These are phyloP conservation scores for Nannochloropsis gaditana DNA, from an alignment of 108 stramenopile species.

Conservation along the genomic window DNA sequence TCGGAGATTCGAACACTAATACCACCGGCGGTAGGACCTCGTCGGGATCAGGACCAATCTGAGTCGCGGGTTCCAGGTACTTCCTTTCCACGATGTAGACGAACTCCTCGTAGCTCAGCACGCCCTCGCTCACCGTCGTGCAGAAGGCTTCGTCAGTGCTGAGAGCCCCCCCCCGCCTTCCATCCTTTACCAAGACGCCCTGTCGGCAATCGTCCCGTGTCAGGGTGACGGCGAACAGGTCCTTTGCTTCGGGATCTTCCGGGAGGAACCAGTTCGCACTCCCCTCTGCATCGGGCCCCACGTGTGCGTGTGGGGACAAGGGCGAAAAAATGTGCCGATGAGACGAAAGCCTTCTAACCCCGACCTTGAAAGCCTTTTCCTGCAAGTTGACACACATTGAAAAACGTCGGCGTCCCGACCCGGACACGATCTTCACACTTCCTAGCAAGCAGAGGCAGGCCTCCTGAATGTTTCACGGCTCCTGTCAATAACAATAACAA, in stretches of 20 bases:
- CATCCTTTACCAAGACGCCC: not conserved
- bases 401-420: too few relatives aligned
- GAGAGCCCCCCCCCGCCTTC: too few relatives aligned
- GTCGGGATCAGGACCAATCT: constrained; percentile 10
- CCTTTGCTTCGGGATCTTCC: not conserved
- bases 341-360: too few relatives aligned
- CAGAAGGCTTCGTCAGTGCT: not conserved
- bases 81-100: not conserved
- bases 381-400: too few relatives aligned
- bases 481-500: too few relatives aligned
- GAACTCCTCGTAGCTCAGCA: constrained; percentile 15
- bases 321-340: too few relatives aligned
- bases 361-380: too few relatives aligned
- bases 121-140: not conserved
- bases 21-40: not conserved
- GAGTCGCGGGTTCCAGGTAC: constrained; percentile 10
- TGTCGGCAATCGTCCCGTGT: not conserved
- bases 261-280: constrained; percentile 8
- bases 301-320: too few relatives aligned
- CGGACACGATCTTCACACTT: too few relatives aligned
- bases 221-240: not conserved
- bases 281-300: not conserved
- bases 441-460: too few relatives aligned
- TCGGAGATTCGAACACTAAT: not conserved
- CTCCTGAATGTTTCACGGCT: too few relatives aligned